Evolutionary conservation across 257 asterid species (phyloP), one percentile per base, ranked within the genome.

Genomic region (Solanum lycopersicoides): DNA sequence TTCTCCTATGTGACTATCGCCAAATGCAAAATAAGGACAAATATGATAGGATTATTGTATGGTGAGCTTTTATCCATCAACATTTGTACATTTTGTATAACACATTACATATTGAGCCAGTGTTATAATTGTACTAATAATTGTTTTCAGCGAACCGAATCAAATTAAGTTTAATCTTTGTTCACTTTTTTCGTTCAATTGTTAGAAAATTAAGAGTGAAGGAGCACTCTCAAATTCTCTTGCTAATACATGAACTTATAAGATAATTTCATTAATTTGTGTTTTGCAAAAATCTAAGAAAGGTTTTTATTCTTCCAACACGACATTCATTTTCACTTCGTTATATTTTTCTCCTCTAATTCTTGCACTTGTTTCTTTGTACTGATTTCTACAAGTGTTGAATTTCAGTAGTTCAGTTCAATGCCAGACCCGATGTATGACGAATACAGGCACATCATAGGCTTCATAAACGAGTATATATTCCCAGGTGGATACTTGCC

Each of bases 1-100:
- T 95, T 87, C 94, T 93, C 82, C 93, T 97, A 25, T 95, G 98
- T 14, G 98, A 95, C 91, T 95, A 95, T 73, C 94, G 98, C n/a
- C 97, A 94, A 87, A 87, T 95, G 88, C 97, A 96, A 60, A 89
- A 89, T 32, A 88, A 88, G 5, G 37, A 50, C 30, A 95, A 92
- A 89, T 97, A 93, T 73, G 98, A 95, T 90, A 93, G 95, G 89
- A 95, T 97, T 69, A 91, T 97, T 90, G 93, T 98, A 59, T 95
- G 98, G 60, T 41, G 35, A 41, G 83, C 6, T 41, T 41, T 76
- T 23, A 41, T 6, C 37, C 13, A 10, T 4, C n/a, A 12, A 37
- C 30, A 34, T 25, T 50, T 56, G 25, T 6, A 56, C 6, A 30
- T 7, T 32, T 28, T 28, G 10, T 28, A 66, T 66, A 28, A 66